Base-by-base conservation (phyloP, 768 basidiomycete species). In the Rhodosporidiobolus sp. region DNA sequence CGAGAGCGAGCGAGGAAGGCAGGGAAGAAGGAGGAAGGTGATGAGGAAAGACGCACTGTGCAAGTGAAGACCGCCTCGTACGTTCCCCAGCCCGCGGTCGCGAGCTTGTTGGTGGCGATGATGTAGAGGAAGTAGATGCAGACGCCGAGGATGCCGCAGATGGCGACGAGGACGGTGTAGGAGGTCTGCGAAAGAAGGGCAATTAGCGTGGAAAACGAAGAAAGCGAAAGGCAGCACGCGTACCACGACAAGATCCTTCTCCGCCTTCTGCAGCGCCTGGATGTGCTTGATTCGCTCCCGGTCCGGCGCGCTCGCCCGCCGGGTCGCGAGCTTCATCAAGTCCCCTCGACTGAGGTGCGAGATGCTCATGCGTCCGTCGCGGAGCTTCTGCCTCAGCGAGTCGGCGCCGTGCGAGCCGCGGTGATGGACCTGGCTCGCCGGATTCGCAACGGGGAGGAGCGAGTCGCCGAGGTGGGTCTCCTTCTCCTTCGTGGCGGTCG, bases 241-340 rank as follows among this genome's bases (percentile, higher is more conserved):
- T n/a, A 63, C 61, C 8, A 53, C 50, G 22, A 63, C 26, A 9
- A 63, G 61, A 16, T 63, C 61, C 61, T 63, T 63, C 50, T 63
- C 49, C 22, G 61, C 61, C 49, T 63, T 63, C 34, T 38, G 30
- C 34, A 63, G 35, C 9, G 17, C 28, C 34, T 52, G 50, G 16
- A 63, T 63, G 24, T 63, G 19, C 26, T 34, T 24, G 16, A 63
- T 24, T 7, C 61, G 30, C 50, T 63, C 61, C 4, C 34, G 6
- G 14, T 63, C 61, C 32, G 34, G 32, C 32, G 32, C 50, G 35
- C 61, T 52, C 24, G 28, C 49, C 17, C 49, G 24, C 8, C 35
- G 61, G 6, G 38, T 52, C 12, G 49, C 61, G 2, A 63, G 32
- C 61, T 38, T 35, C 49, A 35, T n/a, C 16, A 63, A 32, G 26